A percentile compares a stretch with the other conserved stretches of the same genome.
Evolutionary conservation across 2,329 filamentous ascomycete species (phyloP).

Genomic region (Bimuria novae-zelandiae): DNA sequence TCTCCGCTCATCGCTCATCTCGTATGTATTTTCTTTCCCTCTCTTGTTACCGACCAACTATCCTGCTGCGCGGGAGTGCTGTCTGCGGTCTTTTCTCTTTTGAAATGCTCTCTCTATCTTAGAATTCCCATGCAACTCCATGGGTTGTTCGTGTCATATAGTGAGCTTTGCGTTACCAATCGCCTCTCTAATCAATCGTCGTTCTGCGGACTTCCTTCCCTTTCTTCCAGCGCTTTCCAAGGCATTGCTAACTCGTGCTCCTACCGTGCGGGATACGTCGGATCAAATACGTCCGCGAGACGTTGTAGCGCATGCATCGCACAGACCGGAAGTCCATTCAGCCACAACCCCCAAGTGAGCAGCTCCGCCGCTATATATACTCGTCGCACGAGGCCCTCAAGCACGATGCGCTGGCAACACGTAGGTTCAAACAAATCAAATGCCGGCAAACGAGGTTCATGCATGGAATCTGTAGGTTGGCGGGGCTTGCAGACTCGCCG

Average conservation of each 20-base stretch:
- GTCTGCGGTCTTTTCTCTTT: neutral
- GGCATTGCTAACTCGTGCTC: no score
- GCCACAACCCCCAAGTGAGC: neutral
- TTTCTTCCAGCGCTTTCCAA: no score
- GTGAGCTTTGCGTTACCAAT: neutral
- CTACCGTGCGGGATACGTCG: no score
- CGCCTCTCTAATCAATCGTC: no score
- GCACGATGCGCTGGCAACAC: neutral
- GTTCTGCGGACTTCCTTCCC: no score
- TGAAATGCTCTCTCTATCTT: neutral
- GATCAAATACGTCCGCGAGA: no score
- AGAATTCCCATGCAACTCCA: neutral
- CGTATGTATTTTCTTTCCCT: neutral
- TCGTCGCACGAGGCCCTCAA: neutral
- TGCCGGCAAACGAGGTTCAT: neutral
- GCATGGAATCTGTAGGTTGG: slow-evolving; percentile 15
- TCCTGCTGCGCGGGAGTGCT: neutral
- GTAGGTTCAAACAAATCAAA: no score
- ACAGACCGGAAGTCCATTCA: no score
- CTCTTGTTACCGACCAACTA: neutral
- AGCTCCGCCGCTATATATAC: neutral
- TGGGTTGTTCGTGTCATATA: neutral
- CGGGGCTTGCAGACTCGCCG: slow-evolving; percentile 13
- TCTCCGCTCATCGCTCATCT: neutral
- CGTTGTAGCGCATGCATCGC: no score